Evolutionary conservation across 345 rosid species (phyloP).

Genomic region (Kandelia obovata): DNA sequence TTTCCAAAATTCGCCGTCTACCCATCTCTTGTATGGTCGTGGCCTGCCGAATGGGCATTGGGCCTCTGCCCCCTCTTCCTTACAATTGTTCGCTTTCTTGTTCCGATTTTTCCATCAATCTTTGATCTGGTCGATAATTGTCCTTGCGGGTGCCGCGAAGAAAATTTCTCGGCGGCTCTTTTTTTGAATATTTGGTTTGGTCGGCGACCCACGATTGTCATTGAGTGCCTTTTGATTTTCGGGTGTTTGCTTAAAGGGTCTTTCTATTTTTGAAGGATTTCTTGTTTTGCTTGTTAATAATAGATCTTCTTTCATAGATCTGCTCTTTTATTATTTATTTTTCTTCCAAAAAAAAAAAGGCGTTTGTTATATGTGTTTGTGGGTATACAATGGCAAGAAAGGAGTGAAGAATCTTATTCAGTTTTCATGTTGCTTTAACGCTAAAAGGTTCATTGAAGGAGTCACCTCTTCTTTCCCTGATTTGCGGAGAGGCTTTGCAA

Average conservation of each 20-base stretch:
- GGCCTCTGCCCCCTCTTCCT: background rate
- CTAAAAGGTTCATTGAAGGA: constrained; percentile 1
- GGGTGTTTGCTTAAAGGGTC: constrained; percentile 5
- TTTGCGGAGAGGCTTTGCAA: background rate
- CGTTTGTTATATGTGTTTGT: background rate
- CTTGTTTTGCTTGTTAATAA: background rate
- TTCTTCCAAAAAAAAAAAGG: background rate
- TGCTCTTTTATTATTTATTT: constrained; percentile 9
- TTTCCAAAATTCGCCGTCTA: background rate
- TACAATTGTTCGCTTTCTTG: background rate
- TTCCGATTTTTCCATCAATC: background rate
- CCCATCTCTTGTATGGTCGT: background rate
- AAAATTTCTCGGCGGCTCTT: background rate
- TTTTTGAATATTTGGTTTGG: constrained; percentile 6
- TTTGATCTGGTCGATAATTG: constrained; percentile 21
- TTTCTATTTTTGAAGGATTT: background rate
- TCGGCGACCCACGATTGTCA: constrained; percentile 5
- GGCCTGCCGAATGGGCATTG: background rate
- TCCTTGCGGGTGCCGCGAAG: background rate
- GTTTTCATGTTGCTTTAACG: constrained; percentile 1
- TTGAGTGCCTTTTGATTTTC: background rate
- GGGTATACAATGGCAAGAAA: constrained; percentile 8
- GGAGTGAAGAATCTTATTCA: constrained; percentile 15
- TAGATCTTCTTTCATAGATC: constrained; percentile 17
- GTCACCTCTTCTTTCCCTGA: background rate